These are phyloP conservation scores for Penicillium vulpinum DNA, from an alignment of 2,329 filamentous ascomycete species.

Conservation along the genomic window DNA sequence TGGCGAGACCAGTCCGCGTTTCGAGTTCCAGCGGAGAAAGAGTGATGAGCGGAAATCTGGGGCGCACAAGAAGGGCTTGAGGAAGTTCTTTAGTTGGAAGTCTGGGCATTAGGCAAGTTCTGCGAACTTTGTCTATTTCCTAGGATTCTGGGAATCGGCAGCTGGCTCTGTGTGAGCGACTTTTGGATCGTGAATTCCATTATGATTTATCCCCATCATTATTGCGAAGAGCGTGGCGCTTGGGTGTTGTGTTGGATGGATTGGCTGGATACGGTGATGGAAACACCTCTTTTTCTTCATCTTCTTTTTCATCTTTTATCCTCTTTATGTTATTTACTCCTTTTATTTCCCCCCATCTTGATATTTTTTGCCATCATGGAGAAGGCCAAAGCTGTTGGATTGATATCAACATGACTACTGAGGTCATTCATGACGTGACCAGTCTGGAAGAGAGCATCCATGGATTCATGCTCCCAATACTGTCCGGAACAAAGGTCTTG, in stretches of 20 bases:
- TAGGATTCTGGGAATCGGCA: neutral
- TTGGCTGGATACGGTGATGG: neutral
- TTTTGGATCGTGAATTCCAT: neutral
- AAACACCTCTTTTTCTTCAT: too few relatives aligned
- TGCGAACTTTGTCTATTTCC: neutral
- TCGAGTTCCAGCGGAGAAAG: constrained; percentile 4
- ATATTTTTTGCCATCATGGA: too few relatives aligned
- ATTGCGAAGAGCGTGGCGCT: neutral
- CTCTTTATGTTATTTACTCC: too few relatives aligned
- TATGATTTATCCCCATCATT: neutral
- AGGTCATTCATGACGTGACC: too few relatives aligned
- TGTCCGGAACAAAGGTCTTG: too few relatives aligned
- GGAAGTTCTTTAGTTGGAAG: constrained; percentile 27
- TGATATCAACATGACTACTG: too few relatives aligned
- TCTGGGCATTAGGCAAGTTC: constrained; percentile 15
- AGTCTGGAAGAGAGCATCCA: too few relatives aligned
- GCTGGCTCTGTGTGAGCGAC: neutral
- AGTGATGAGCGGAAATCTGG: constrained; percentile 14
- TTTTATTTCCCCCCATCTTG: too few relatives aligned
- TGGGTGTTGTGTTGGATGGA: neutral
- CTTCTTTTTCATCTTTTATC: too few relatives aligned
- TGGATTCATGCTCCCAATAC: too few relatives aligned
- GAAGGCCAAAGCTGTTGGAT: too few relatives aligned
- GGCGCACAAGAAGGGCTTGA: constrained; percentile 16
- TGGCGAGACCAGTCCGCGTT: neutral